Evolutionary conservation across 2,329 filamentous ascomycete genomes (phyloP).

Genomic region (Akanthomyces lecanii): DNA sequence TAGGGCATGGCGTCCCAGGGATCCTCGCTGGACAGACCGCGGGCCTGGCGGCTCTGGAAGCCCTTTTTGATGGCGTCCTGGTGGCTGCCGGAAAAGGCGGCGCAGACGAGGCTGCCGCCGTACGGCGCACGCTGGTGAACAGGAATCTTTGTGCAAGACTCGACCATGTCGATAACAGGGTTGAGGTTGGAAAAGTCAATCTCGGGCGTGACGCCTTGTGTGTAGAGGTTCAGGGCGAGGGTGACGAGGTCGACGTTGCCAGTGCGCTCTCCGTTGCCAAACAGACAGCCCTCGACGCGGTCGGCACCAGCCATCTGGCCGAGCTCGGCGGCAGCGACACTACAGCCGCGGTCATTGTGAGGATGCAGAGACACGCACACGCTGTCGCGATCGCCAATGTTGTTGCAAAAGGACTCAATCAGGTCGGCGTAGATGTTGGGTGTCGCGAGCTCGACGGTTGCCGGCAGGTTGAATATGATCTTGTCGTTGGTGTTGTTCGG

Average conservation of each 20-base stretch:
- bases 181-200: constrained; percentile 91
- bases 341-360: constrained; percentile 91
- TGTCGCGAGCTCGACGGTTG: constrained; percentile 91
- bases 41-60: constrained; percentile 65
- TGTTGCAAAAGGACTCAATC: constrained; percentile 89
- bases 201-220: constrained; percentile 78
- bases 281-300: constrained; percentile 83
- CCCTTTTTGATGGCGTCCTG: constrained; percentile 96
- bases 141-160: constrained; percentile 91
- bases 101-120: constrained; percentile 85
- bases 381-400: constrained; percentile 81
- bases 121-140: constrained; percentile 88
- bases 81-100: constrained; percentile 86
- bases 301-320: constrained; percentile 96
- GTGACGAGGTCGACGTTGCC: constrained; percentile 96
- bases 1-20: constrained; percentile 79
- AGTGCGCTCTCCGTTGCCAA: constrained; percentile 92
- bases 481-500: constrained; percentile 66
- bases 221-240: constrained; percentile 88
- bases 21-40: constrained; percentile 57
- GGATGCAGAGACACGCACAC: constrained; percentile 86
- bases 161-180: constrained; percentile 80
- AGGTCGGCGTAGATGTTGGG: constrained; percentile 95
- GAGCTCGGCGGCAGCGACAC: constrained; percentile 83
- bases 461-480: constrained; percentile 95